A percentile compares a stretch with the other conserved stretches of the same genome.
Conservation (phyloP, 192 early-diverging fungal species). For the Backusella tuberculispora region DNA sequence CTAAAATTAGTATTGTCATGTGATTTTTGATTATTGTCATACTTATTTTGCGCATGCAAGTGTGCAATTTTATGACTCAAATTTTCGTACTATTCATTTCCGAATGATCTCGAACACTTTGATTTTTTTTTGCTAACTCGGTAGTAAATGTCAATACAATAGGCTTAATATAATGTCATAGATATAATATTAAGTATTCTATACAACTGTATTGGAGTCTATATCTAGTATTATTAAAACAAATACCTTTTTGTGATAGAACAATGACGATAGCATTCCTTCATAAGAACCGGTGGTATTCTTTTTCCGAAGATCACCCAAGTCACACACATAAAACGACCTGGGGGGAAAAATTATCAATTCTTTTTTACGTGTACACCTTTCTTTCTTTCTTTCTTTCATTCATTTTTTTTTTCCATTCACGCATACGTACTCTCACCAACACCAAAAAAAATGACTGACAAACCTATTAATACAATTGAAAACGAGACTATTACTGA, state of each 20-base stretch:
- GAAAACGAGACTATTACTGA: conserved; percentile 18
- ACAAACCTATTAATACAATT: background rate
- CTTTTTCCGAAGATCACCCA: background rate
- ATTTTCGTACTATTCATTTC: background rate
- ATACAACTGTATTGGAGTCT: background rate
- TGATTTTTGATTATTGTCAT: no score
- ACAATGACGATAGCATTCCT: background rate
- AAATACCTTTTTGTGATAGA: background rate
- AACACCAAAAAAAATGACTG: background rate
- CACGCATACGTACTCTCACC: background rate
- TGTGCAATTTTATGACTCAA: background rate
- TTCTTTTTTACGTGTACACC: background rate
- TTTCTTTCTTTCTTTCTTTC: background rate
- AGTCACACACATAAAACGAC: background rate
- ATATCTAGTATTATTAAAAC: background rate
- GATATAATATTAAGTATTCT: no score
- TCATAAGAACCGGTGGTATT: background rate
- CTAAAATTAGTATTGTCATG: no score
- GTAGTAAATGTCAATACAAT: background rate
- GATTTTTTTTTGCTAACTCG: background rate
- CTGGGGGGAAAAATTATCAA: background rate
- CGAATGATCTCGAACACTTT: background rate
- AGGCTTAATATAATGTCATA: no score
- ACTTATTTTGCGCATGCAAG: background rate
- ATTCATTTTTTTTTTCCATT: background rate